Evolutionary conservation across 371 early-diverging fungal genomes (phyloP), one percentile per base, ranked within the genome.

Genomic region (Lichtheimia ramosa): DNA sequence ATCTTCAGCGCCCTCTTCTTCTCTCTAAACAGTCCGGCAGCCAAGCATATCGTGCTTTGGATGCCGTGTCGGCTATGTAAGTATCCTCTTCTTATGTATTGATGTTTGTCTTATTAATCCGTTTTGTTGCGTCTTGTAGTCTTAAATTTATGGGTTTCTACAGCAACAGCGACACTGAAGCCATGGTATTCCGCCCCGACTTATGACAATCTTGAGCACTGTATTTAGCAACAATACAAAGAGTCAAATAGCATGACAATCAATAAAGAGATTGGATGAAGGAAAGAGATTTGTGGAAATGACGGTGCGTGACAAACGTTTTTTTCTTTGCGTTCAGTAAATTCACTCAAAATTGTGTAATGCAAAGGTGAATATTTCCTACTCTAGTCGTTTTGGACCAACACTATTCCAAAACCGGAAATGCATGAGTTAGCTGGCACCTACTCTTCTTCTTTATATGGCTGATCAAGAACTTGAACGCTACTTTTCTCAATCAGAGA

Each of bases 401-500:
- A 34, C 10, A 28, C 34, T 34, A 34, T 34, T 34, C 34, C 34
- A 10, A 34, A 34, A 34, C 34, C 2, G 34, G 34, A 8, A 34
- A 34, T 34, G 10, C 34, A 34, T 34, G 2, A 10, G 34, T 34
- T 34, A 10, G 5, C 34, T 34, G 34, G n/a, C n/a, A 46, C 46
- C n/a, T 13, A 54, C 23, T 3, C 15, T 4, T 5, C 12, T 20
- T 5, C 15, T 25, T 14, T 25, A 51, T 23, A 59, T 59, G 59
- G 23, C 51, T 24, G 85, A 83, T 58, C 56, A 77, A 41, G 85
- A 86, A 58, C 74, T 91, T 21, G 89, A 88, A 59, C 85, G 82
- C 14, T 84, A 80, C 65, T 78, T 91, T 53, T 83, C 89, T 18
- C 69, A 86, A 28, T 81, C 87, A 57, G 88, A 87, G 62, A 90